Percentiles rank a stretch among this genome's conserved stretches.
Evolutionary conservation across 805 yeast species (phyloP).

Genomic region (Jamesozyma rosinii): DNA sequence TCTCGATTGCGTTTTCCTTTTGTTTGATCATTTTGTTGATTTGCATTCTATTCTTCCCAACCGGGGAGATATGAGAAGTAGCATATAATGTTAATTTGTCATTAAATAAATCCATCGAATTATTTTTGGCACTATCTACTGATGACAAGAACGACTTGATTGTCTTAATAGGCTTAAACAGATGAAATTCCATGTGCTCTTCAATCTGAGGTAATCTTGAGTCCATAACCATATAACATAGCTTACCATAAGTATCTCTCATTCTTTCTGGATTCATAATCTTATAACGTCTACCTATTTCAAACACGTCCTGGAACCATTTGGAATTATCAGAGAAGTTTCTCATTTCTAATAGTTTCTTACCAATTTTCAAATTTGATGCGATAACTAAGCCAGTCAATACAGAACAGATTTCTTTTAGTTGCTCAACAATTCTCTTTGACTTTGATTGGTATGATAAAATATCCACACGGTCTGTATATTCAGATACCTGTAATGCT

Average conservation of each 20-base stretch:
- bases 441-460: conserved; percentile 57
- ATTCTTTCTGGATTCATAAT: conserved; percentile 77
- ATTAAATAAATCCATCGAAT: conserved; percentile 39
- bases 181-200: conserved; percentile 64
- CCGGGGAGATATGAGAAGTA: conserved; percentile 56
- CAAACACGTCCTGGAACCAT: conserved; percentile 65
- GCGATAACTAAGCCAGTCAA: conserved; percentile 73
- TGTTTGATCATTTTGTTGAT: conserved; percentile 51
- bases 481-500: conserved; percentile 68
- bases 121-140: conserved; percentile 25
- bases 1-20: conserved; percentile 64
- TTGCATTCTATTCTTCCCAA: conserved; percentile 43
- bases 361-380: conserved; percentile 62
- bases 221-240: conserved; percentile 81
- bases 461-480: conserved; percentile 71
- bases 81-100: conserved; percentile 56
- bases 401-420: conserved; percentile 69
- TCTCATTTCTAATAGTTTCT: conserved; percentile 51
- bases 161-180: conserved; percentile 63
- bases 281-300: conserved; percentile 71
- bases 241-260: conserved; percentile 70
- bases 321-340: conserved; percentile 60
- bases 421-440: conserved; percentile 60
- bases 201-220: conserved; percentile 63
- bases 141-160: conserved; percentile 41